Evolutionary conservation across 2,329 filamentous ascomycete species (phyloP).

Genomic region (Colletotrichum ledebouriae): DNA sequence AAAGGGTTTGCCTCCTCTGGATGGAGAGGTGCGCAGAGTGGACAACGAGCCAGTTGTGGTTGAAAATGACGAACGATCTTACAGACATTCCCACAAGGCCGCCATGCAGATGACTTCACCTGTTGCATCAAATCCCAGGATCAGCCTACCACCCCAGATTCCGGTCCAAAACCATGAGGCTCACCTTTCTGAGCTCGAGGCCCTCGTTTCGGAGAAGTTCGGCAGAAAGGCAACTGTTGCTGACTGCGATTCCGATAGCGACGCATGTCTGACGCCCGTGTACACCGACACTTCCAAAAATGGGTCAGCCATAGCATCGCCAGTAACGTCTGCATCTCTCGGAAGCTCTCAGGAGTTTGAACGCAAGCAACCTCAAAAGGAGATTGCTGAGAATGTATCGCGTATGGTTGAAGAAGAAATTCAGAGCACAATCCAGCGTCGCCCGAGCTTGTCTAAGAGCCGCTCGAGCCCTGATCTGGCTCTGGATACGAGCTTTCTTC

Average conservation of each 20-base stretch:
- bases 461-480: constrained; percentile 46
- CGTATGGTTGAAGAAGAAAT: constrained; percentile 14
- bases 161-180: constrained; percentile 29
- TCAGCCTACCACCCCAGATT: constrained; percentile 37
- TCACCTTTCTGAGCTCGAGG: constrained; percentile 36
- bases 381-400: not conserved
- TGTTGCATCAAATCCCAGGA: constrained; percentile 24
- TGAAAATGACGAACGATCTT: constrained; percentile 39
- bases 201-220: constrained; percentile 37
- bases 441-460: constrained; percentile 43
- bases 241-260: constrained; percentile 38
- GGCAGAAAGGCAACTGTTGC: constrained; percentile 34
- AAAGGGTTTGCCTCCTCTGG: constrained; percentile 47
- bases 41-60: constrained; percentile 35
- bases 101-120: constrained; percentile 24
- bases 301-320: constrained; percentile 21
- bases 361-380: not conserved
- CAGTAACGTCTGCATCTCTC: constrained; percentile 22
- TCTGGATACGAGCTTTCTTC: constrained; percentile 50
- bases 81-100: constrained; percentile 35
- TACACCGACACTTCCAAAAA: constrained; percentile 24
- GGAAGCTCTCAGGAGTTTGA: constrained; percentile 22
- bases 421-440: constrained; percentile 17
- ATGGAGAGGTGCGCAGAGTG: constrained; percentile 38
- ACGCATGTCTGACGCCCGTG: constrained; percentile 32